Percentiles rank a stretch among this genome's conserved stretches.
phyloP scores from a whole-genome alignment of 208 protist species.

The Leishmania mexicana region DNA sequence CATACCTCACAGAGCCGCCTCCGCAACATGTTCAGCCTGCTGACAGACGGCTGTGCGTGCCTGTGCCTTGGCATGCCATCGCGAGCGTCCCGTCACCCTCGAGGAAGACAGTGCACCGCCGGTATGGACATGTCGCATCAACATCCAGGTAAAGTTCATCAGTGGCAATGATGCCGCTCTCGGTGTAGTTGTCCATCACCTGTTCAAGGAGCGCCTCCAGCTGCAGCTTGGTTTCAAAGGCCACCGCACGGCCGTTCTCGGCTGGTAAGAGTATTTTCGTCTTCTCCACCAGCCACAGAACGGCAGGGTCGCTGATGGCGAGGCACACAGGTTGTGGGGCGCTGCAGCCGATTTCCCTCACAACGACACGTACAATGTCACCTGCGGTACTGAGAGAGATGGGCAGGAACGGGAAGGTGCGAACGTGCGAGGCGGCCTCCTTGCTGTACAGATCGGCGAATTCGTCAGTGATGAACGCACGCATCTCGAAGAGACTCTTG shows the following conservation, averaged over 20 bases:
- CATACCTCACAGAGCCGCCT: background rate
- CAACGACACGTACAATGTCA: constrained; percentile 48
- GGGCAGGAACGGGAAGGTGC: constrained; percentile 69
- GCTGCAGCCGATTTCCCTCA: constrained; percentile 42
- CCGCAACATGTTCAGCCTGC: background rate
- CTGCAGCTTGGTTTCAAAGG: constrained; percentile 25
- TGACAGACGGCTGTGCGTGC: background rate
- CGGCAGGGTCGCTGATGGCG: constrained; percentile 31
- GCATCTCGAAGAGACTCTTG: constrained; percentile 65
- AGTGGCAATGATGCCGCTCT: background rate
- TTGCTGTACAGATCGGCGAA: constrained; percentile 58
- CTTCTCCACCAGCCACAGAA: constrained; percentile 37
- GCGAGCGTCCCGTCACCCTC: background rate
- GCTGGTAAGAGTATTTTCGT: constrained; percentile 27
- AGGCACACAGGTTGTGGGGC: constrained; percentile 6
- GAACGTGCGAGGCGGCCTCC: constrained; percentile 51
- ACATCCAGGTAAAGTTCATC: background rate
- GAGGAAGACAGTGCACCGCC: background rate
- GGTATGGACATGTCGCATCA: background rate
- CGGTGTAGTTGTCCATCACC: background rate
- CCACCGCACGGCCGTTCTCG: constrained; percentile 47
- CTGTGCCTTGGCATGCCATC: background rate
- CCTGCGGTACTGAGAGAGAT: constrained; percentile 50
- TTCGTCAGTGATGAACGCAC: constrained; percentile 55
- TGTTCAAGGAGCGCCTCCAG: constrained; percentile 32